Conservation (phyloP, 306 rosid species). For the Hippophae tibetana region DNA sequence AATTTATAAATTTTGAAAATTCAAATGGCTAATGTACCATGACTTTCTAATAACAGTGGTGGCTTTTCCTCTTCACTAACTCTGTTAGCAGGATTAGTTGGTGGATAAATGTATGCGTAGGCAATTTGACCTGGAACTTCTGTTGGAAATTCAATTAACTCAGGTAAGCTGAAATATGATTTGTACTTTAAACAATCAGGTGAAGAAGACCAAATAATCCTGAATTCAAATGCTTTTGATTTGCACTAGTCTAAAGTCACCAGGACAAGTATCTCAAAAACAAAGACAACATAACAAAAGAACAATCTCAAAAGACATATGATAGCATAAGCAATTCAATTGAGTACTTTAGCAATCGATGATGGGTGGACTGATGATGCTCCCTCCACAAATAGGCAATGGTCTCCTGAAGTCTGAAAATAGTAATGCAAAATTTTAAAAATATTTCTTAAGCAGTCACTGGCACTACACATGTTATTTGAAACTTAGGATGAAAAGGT, state of each 20-base stretch:
- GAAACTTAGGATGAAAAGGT: conserved; percentile 11
- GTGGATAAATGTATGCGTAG: conserved; percentile 84
- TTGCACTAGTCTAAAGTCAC: conserved; percentile 52
- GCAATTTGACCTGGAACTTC: conserved; percentile 86
- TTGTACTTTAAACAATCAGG: conserved; percentile 62
- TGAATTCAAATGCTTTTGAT: conserved; percentile 47
- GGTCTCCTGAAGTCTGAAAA: conserved; percentile 48
- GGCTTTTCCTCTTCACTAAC: conserved; percentile 71
- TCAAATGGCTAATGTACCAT: conserved; percentile 48
- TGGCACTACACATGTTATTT: too few relatives aligned
- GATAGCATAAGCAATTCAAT: neutral
- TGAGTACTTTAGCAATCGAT: conserved; percentile 69
- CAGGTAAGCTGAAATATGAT: conserved; percentile 69
- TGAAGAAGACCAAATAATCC: conserved; percentile 75
- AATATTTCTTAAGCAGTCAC: neutral
- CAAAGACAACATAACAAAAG: conserved; percentile 6
- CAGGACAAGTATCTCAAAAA: conserved; percentile 19
- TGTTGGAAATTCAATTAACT: conserved; percentile 84
- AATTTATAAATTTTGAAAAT: neutral
- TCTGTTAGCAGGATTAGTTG: conserved; percentile 52
- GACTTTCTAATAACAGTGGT: conserved; percentile 72
- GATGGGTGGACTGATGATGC: conserved; percentile 62
- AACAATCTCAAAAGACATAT: neutral
- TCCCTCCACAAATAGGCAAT: conserved; percentile 71
- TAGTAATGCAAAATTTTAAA: conserved; percentile 16